Base-by-base conservation (phyloP, 345 rosid species). In the Capsella bursapastoris region DNA sequence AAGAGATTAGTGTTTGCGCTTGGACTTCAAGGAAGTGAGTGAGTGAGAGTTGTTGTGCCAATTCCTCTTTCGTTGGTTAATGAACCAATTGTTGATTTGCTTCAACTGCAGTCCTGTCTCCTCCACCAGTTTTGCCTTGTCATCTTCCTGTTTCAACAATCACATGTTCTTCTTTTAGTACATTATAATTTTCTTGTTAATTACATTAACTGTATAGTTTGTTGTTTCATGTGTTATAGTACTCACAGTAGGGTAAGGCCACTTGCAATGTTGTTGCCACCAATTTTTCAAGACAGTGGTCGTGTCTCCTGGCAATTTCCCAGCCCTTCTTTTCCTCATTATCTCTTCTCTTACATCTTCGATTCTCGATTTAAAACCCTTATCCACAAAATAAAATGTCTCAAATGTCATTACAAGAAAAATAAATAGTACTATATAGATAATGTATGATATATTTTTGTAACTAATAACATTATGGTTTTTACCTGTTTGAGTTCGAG, bases 61-160 rank as follows among this genome's bases (percentile, higher is more conserved):
- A 68, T 95, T 95, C 62, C 97, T 82, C 85, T 95, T 95, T 79
- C 99, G 86, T 74, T 95, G 99, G 79, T 95, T 95, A 81, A 95
- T 95, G 80, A 95, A 95, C 99, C 99, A 95, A 79, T 95, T 95
- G 84, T 95, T 95, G 70, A 95, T 90, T 82, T 95, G 99, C 89
- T 95, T 95, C 62, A 95, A 90, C 72, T 95, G 97, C 75, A 95
- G 81, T 11, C 99, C 99, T 38, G 99, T 95, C 77, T 90, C 99
- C 84, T 95, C 99, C 79, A 95, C 99, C 44, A 95, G 88, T 77
- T 90, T 95, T 56, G 90, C 97, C 84, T 95, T 95, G 79, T 95
- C 99, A 81, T 95, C 99, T 85, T 95, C 99, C 97, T 94, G 89
- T 66, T 22, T 41, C 14, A 12, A 44, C 25, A 18, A 18, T 35